phyloP scores from a whole-genome alignment of 176 grass and related monocot species.

The Oryza rufipogon region DNA sequence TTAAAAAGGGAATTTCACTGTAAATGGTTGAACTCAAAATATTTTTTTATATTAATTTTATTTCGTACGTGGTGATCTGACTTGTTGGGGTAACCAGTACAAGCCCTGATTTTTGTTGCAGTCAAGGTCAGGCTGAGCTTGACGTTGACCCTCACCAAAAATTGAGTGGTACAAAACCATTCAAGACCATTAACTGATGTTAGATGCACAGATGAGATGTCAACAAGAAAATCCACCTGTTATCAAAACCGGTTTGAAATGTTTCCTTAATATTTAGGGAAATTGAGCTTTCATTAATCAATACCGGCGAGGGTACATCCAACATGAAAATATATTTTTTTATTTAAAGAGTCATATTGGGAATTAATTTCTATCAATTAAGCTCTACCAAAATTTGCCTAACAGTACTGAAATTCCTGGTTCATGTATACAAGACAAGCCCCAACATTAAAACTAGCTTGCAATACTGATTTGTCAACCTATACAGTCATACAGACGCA shows the following conservation, averaged over 20 bases:
- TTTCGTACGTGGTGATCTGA: neutral
- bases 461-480: neutral
- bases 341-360: neutral
- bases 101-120: neutral
- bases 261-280: neutral
- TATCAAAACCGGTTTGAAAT: neutral
- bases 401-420: no score
- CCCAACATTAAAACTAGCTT: neutral
- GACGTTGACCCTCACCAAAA: constrained; percentile 10
- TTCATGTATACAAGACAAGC: neutral
- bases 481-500: neutral
- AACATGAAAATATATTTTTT: neutral
- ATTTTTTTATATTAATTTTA: neutral
- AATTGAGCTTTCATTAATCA: neutral
- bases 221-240: neutral
- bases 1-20: neutral
- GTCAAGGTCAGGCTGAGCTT: neutral
- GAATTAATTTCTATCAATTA: neutral
- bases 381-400: neutral
- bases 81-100: neutral
- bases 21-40: neutral
- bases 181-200: neutral
- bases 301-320: neutral
- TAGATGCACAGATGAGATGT: neutral
- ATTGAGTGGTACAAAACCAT: neutral